Conservation (phyloP, 495 filamentous ascomycete genomes). For the Aspergillus egyptiacus region DNA sequence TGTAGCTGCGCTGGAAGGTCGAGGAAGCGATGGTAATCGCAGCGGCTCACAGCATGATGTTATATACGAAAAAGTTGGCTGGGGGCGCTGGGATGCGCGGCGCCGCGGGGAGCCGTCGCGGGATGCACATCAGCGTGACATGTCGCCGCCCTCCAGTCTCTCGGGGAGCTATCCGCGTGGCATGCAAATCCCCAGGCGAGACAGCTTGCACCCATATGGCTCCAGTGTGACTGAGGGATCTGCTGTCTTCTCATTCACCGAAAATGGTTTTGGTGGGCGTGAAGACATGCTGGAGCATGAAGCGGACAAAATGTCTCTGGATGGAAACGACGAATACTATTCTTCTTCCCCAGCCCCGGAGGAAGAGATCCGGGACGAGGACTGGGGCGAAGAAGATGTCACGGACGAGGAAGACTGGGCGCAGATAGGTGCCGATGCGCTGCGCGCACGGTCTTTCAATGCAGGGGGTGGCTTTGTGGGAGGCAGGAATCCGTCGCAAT, state of each 20-base stretch:
- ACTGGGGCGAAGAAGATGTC: slow-evolving; percentile 67
- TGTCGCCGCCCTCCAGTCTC: slow-evolving; percentile 44
- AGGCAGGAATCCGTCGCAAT: slow-evolving; percentile 19
- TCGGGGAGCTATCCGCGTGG: slow-evolving; percentile 49
- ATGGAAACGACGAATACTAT: slow-evolving; percentile 64
- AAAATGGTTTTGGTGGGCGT: slow-evolving; percentile 45
- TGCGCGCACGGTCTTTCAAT: slow-evolving; percentile 65
- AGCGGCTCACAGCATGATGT: slow-evolving; percentile 68
- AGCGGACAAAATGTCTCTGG: slow-evolving; percentile 94
- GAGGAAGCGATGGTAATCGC: slow-evolving; percentile 56
- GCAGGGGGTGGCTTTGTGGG: slow-evolving; percentile 30
- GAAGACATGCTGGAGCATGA: slow-evolving; percentile 74
- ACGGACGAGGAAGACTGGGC: slow-evolving; percentile 99
- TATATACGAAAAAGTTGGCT: slow-evolving; percentile 92
- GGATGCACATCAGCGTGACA: slow-evolving; percentile 31
- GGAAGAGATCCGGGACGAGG: slow-evolving; percentile 58
- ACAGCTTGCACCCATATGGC: slow-evolving; percentile 43
- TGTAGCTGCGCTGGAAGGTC: slow-evolving; percentile 75
- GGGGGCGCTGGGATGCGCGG: slow-evolving; percentile 92
- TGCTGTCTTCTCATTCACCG: slow-evolving; percentile 67
- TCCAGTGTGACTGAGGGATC: slow-evolving; percentile 65
- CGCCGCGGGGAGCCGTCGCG: slow-evolving; percentile 59
- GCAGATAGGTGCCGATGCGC: slow-evolving; percentile 75
- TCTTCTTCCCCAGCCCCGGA: slow-evolving; percentile 68
- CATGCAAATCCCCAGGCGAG: slow-evolving; percentile 61